Percentiles rank a stretch among this genome's conserved stretches.
Evolutionary conservation across 352 stramenopile genomes (phyloP).

Genomic region (Thalassiosira livingstoniorum): DNA sequence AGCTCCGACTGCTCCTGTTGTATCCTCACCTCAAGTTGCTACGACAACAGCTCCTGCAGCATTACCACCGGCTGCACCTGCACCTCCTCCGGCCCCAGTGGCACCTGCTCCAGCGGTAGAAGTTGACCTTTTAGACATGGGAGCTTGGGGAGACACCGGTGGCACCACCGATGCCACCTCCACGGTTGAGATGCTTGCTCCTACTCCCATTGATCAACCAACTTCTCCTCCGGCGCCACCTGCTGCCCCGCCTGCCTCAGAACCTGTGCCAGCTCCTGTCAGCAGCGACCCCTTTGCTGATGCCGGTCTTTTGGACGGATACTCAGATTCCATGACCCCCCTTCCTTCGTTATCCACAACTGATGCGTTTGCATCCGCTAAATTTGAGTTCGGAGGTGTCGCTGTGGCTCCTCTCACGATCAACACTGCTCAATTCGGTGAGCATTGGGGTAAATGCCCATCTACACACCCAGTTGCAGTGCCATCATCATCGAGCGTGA

Average conservation of each 20-base stretch:
- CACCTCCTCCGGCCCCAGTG: conserved; percentile 32
- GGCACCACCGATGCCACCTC: conserved; percentile 39
- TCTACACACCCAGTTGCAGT: conserved; percentile 68
- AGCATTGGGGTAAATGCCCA: conserved; percentile 78
- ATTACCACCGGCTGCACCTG: conserved; percentile 46
- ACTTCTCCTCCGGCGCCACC: conserved; percentile 37
- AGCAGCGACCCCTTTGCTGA: conserved; percentile 73
- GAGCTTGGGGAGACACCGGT: conserved; percentile 20
- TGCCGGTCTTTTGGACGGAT: conserved; percentile 72
- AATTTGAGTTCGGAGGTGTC: conserved; percentile 79
- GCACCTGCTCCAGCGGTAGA: conserved; percentile 60
- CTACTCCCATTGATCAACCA: conserved; percentile 39
- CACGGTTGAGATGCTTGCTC: conserved; percentile 68
- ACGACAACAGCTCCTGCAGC: conserved; percentile 47
- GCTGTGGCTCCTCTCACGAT: conserved; percentile 81
- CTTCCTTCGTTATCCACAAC: conserved; percentile 64
- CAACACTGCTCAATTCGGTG: conserved; percentile 84
- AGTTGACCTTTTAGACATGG: conserved; percentile 81
- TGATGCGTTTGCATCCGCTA: conserved; percentile 48
- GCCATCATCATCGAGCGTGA: conserved; percentile 53
- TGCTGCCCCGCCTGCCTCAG: conserved; percentile 32
- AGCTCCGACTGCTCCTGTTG: conserved; percentile 38
- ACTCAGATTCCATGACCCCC: conserved; percentile 60
- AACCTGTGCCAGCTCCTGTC: conserved; percentile 43
- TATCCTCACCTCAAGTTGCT: conserved; percentile 43